Conservation (phyloP, 2,329 filamentous ascomycete genomes). For the Hymenotorrendiella dingleyae region DNA sequence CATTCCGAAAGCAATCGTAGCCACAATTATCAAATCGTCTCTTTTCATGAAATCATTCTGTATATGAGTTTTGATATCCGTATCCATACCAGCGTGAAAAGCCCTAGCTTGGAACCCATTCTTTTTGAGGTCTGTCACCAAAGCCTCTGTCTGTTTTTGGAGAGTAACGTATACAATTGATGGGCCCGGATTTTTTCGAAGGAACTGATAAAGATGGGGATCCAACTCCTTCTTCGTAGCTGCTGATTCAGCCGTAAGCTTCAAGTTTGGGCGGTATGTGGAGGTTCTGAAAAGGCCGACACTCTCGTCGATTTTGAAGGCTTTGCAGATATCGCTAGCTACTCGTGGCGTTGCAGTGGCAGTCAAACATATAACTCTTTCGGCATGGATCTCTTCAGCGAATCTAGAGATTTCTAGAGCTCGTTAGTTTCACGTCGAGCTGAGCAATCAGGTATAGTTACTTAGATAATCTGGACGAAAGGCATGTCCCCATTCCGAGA, state of each 20-base stretch:
- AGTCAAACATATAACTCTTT: constrained; percentile 54
- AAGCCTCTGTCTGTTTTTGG: constrained; percentile 44
- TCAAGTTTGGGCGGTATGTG: constrained; percentile 49
- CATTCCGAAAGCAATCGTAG: constrained; percentile 56
- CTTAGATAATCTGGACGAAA: constrained; percentile 47
- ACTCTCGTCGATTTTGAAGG: constrained; percentile 42
- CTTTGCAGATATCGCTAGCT: constrained; percentile 46
- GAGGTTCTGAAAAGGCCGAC: constrained; percentile 51
- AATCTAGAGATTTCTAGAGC: constrained; percentile 44
- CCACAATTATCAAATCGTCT: constrained; percentile 41
- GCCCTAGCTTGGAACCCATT: constrained; percentile 37
- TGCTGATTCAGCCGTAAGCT: constrained; percentile 44
- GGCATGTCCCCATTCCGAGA: constrained; percentile 49
- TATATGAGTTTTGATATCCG: constrained; percentile 37
- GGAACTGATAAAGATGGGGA: constrained; percentile 40
- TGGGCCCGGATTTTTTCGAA: constrained; percentile 45
- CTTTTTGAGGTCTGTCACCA: constrained; percentile 35
- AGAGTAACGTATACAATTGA: constrained; percentile 57
- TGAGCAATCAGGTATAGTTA: constrained; percentile 16
- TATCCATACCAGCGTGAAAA: constrained; percentile 47
- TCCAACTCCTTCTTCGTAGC: constrained; percentile 39
- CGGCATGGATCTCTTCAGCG: constrained; percentile 47
- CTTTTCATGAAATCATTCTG: constrained; percentile 48
- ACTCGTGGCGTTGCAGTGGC: constrained; percentile 53
- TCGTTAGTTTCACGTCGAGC: constrained; percentile 7